These are phyloP conservation scores for Pugionium cornutum DNA, from an alignment of 345 rosid genomes.

Conservation along the genomic window DNA sequence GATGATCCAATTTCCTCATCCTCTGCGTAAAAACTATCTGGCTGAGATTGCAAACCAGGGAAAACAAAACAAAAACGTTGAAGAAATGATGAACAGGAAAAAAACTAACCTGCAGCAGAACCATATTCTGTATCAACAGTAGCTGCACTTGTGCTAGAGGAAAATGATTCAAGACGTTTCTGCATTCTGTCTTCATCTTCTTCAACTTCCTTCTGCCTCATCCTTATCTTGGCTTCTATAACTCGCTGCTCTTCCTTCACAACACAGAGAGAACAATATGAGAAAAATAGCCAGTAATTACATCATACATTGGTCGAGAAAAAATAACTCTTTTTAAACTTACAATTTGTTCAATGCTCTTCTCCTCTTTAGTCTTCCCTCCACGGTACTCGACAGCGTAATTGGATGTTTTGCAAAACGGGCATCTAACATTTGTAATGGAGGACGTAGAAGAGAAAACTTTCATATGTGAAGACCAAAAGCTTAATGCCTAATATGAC, in stretches of 20 bases:
- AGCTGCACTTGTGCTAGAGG: constrained; percentile 49
- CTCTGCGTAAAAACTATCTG: constrained; percentile 43
- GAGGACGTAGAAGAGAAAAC: constrained; percentile 26
- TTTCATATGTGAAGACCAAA: background rate
- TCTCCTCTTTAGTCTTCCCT: constrained; percentile 90
- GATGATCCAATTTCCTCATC: constrained; percentile 52
- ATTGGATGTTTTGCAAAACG: constrained; percentile 95
- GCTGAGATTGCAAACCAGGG: constrained; percentile 43
- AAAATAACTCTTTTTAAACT: constrained; percentile 29
- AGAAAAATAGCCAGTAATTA: background rate
- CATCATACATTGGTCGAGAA: background rate
- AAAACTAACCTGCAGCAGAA: constrained; percentile 51
- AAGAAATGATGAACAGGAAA: background rate
- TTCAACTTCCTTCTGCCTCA: constrained; percentile 75
- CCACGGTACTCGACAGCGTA: constrained; percentile 98
- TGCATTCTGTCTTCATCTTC: constrained; percentile 83
- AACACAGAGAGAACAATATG: constrained; percentile 8
- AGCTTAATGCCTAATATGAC: constrained; percentile 3
- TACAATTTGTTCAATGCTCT: constrained; percentile 94
- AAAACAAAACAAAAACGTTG: background rate
- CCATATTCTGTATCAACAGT: constrained; percentile 53
- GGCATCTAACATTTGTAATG: constrained; percentile 80
- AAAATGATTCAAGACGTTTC: constrained; percentile 62
- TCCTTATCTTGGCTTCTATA: constrained; percentile 86
- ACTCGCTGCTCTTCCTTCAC: constrained; percentile 92